These are phyloP conservation scores for Plantago coronopus DNA, from an alignment of 305 asterid species.

Conservation along the genomic window DNA sequence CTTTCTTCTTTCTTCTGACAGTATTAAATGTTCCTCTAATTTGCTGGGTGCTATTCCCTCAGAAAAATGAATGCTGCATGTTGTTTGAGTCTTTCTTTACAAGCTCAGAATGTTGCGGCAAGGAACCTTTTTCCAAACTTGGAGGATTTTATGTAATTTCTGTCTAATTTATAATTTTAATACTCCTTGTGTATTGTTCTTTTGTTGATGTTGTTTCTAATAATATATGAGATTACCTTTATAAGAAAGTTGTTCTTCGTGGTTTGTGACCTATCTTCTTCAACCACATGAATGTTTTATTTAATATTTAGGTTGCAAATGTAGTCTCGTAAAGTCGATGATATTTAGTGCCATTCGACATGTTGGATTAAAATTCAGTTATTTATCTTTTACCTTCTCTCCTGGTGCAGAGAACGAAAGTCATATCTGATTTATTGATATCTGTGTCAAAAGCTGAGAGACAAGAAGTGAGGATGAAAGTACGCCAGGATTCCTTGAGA, in stretches of 20 bases:
- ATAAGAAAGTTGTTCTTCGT: background rate
- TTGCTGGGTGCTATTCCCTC: too few relatives aligned
- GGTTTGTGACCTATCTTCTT: constrained; percentile 9
- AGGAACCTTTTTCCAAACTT: too few relatives aligned
- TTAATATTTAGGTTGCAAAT: background rate
- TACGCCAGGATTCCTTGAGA: constrained; percentile 90
- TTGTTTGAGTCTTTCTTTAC: constrained; percentile 4
- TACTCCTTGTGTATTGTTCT: too few relatives aligned
- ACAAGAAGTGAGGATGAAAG: constrained; percentile 91
- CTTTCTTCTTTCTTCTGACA: too few relatives aligned
- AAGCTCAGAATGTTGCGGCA: background rate
- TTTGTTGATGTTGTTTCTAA: background rate
- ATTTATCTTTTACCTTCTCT: constrained; percentile 16
- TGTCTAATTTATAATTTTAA: too few relatives aligned
- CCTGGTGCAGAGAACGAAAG: constrained; percentile 73
- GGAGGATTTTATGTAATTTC: too few relatives aligned
- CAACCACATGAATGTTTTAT: background rate
- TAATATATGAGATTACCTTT: background rate
- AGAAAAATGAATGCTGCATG: too few relatives aligned
- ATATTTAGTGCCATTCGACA: constrained; percentile 12
- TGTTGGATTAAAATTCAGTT: constrained; percentile 23
- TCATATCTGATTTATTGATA: constrained; percentile 82
- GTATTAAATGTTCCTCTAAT: too few relatives aligned
- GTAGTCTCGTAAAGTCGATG: background rate
- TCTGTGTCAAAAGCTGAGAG: constrained; percentile 95